A percentile compares a stretch with the other conserved stretches of the same genome.
Evolutionary conservation across 257 asterid genomes (phyloP).

Genomic region (Eustoma russellianum): DNA sequence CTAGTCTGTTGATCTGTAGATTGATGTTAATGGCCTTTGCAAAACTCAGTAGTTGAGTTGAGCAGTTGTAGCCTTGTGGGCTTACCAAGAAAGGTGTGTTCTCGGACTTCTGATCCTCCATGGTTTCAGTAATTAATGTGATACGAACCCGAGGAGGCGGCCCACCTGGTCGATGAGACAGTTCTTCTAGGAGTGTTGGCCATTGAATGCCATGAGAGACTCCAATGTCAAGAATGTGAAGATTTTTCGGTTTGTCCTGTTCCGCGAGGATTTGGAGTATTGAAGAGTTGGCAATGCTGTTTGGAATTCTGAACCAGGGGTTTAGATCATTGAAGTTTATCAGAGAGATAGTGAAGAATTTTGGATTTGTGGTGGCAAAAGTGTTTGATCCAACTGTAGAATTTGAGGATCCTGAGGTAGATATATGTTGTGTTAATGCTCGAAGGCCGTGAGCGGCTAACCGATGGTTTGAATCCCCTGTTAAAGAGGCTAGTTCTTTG

Average conservation of each 20-base stretch:
- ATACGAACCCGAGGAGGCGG: constrained; percentile 74
- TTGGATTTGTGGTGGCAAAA: constrained; percentile 46
- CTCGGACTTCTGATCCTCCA: constrained; percentile 21
- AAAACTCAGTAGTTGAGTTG: constrained; percentile 49
- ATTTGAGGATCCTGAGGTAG: constrained; percentile 23
- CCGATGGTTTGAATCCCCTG: constrained; percentile 75
- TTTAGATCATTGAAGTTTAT: constrained; percentile 68
- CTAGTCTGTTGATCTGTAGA: constrained; percentile 58
- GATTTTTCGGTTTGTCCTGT: constrained; percentile 29
- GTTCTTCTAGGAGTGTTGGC: constrained; percentile 79
- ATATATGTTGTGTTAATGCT: constrained; percentile 53
- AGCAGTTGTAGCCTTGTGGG: constrained; percentile 47
- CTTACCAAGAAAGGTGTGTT: constrained; percentile 40
- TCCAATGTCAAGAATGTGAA: constrained; percentile 83
- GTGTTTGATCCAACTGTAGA: constrained; percentile 18
- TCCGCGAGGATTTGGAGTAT: constrained; percentile 57
- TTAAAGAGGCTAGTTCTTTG: constrained; percentile 52
- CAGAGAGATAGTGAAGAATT: constrained; percentile 52
- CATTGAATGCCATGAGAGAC: constrained; percentile 88
- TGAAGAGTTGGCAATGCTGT: constrained; percentile 69
- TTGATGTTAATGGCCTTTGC: constrained; percentile 67
- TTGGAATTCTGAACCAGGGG: constrained; percentile 85
- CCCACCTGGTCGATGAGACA: constrained; percentile 60
- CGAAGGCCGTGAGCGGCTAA: constrained; percentile 69
- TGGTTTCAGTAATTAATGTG: constrained; percentile 43